A percentile compares a stretch with the other conserved stretches of the same genome.
Evolutionary conservation across 2,329 filamentous ascomycete genomes (phyloP).

Genomic region (Epichloe brachyelytri): DNA sequence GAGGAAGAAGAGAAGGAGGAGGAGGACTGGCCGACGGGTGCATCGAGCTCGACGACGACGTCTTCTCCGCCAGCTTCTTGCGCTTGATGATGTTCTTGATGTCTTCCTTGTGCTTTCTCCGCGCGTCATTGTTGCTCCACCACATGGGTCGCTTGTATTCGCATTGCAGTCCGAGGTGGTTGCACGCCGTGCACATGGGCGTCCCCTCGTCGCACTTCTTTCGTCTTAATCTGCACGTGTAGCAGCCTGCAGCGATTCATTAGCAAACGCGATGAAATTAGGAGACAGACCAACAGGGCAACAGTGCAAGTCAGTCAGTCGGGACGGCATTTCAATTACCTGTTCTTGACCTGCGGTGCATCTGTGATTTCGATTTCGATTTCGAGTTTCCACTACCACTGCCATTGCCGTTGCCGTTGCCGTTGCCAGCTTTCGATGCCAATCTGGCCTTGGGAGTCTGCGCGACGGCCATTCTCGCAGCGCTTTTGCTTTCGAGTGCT

Average conservation of each 20-base stretch:
- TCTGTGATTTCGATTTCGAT: slow-evolving; percentile 64
- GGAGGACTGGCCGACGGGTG: slow-evolving; percentile 48
- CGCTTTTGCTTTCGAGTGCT: slow-evolving; percentile 25
- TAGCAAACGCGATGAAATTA: background rate
- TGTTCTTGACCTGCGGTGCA: slow-evolving; percentile 89
- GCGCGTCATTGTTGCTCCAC: slow-evolving; percentile 90
- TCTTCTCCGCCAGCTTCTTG: slow-evolving; percentile 88
- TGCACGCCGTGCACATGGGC: slow-evolving; percentile 52
- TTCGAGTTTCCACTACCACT: slow-evolving; percentile 41
- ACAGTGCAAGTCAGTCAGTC: background rate
- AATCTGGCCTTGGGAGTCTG: slow-evolving; percentile 46
- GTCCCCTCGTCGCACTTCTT: slow-evolving; percentile 59
- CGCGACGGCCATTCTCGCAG: slow-evolving; percentile 49
- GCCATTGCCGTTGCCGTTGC: no score
- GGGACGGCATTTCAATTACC: slow-evolving; percentile 34
- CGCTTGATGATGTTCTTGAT: slow-evolving; percentile 98
- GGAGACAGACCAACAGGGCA: slow-evolving; percentile 2
- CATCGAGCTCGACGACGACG: slow-evolving; percentile 44
- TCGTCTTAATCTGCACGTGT: slow-evolving; percentile 52
- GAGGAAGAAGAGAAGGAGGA: slow-evolving; percentile 24
- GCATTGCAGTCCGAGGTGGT: slow-evolving; percentile 68
- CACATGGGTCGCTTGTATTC: slow-evolving; percentile 95
- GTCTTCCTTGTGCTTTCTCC: slow-evolving; percentile 77
- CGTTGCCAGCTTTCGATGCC: slow-evolving; percentile 38
- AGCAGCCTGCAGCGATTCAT: slow-evolving; percentile 38